A percentile compares a stretch with the other conserved stretches of the same genome.
Evolutionary conservation across 2,329 filamentous ascomycete species (phyloP).

Genomic region (Fusarium sp.): DNA sequence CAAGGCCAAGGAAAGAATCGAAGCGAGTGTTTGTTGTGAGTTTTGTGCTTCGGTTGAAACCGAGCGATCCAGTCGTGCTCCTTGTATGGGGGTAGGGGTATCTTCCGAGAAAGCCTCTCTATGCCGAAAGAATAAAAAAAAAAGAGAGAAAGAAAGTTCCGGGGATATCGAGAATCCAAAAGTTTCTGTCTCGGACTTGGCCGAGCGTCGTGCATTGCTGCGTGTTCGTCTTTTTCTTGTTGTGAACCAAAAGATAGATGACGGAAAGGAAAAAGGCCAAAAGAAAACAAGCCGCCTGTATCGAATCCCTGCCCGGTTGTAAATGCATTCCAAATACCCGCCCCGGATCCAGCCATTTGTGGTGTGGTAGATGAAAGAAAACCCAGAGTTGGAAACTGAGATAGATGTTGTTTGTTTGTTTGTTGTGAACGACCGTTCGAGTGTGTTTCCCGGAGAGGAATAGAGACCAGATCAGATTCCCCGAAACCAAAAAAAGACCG

Average conservation of each 20-base stretch:
- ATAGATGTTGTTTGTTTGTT: constrained; percentile 14
- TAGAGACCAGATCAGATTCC: constrained; percentile 49
- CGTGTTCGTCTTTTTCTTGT: constrained; percentile 69
- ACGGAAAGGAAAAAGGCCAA: constrained; percentile 46
- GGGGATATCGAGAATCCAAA: constrained; percentile 55
- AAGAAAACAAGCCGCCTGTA: constrained; percentile 60
- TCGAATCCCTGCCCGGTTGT: constrained; percentile 62
- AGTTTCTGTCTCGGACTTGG: constrained; percentile 61
- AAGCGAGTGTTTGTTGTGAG: constrained; percentile 45
- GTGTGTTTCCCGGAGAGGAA: constrained; percentile 55
- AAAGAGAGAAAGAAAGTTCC: constrained; percentile 37
- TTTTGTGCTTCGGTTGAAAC: constrained; percentile 37
- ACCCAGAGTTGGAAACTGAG: constrained; percentile 62
- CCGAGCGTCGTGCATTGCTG: constrained; percentile 72
- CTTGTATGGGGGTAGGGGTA: constrained; percentile 28
- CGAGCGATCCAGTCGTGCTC: constrained; percentile 22
- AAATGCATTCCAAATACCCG: constrained; percentile 66
- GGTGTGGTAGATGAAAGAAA: constrained; percentile 54
- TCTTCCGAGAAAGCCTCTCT: constrained; percentile 45
- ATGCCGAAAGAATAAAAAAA: constrained; percentile 43
- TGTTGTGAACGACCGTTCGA: constrained; percentile 45
- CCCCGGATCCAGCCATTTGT: constrained; percentile 68
- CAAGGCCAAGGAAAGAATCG: constrained; percentile 52
- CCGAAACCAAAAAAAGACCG: constrained; percentile 49
- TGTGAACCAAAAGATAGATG: constrained; percentile 42